Percentiles rank a stretch among this genome's conserved stretches.
Evolutionary conservation across 2,329 filamentous ascomycete genomes (phyloP).

Genomic region (Paraphaeosphaeria sporulosa): DNA sequence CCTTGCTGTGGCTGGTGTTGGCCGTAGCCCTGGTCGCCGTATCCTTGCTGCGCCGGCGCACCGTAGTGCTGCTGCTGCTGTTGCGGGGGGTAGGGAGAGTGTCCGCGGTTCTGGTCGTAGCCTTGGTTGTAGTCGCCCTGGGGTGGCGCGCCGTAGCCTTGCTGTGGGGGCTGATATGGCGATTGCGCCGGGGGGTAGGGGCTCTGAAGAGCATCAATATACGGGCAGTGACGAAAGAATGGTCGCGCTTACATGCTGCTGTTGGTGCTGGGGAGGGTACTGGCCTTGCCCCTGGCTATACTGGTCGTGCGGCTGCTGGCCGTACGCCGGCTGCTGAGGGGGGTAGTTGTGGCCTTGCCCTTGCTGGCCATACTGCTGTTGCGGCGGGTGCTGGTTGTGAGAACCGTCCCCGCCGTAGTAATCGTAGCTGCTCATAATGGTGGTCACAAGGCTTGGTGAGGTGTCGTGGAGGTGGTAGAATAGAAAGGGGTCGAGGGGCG

Average conservation of each 20-base stretch:
- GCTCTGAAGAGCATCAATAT: constrained; percentile 24
- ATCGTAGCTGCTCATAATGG: constrained; percentile 39
- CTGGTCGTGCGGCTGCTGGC: constrained; percentile 38
- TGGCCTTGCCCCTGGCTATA: constrained; percentile 39
- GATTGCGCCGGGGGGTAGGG: constrained; percentile 41
- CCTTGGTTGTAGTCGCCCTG: constrained; percentile 41
- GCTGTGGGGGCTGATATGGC: constrained; percentile 38
- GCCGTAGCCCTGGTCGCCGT: constrained; percentile 39
- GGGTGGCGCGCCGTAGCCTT: constrained; percentile 39
- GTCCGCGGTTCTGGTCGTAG: constrained; percentile 46
- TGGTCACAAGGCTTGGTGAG: constrained; percentile 1
- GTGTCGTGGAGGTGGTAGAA: constrained; percentile 10
- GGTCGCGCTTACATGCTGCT: constrained; percentile 21
- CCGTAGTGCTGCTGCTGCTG: constrained; percentile 29
- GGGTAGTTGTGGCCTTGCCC: constrained; percentile 30
- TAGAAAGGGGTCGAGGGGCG: constrained; percentile 11
- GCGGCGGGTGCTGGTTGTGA: constrained; percentile 34
- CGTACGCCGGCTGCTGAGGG: constrained; percentile 30
- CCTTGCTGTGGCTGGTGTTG: constrained; percentile 35
- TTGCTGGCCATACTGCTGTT: constrained; percentile 30
- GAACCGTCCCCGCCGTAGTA: constrained; percentile 45
- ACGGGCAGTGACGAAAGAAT: background rate
- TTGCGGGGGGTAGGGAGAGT: constrained; percentile 45
- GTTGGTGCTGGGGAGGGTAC: constrained; percentile 34
- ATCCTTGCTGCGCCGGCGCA: constrained; percentile 30